These are phyloP conservation scores for Sedum album DNA, from an alignment of 164 flowering plant species.

Conservation along the genomic window DNA sequence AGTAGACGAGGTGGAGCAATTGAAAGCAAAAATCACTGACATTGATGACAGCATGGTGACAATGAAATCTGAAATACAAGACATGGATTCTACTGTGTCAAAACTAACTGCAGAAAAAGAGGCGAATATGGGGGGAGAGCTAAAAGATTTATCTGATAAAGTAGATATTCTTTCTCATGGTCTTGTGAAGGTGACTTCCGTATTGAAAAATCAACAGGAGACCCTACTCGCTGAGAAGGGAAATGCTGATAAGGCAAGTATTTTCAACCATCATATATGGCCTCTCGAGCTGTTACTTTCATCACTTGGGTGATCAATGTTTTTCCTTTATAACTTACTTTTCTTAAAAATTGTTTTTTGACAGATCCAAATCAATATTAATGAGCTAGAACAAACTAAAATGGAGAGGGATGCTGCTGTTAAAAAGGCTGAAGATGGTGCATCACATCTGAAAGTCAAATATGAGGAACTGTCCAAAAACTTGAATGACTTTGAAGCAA, in stretches of 20 bases:
- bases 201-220: slow-evolving; percentile 67
- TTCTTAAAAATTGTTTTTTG: neutral
- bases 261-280: neutral
- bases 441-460: slow-evolving; percentile 65
- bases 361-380: slow-evolving; percentile 56
- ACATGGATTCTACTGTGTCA: slow-evolving; percentile 53
- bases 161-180: slow-evolving; percentile 71
- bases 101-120: slow-evolving; percentile 64
- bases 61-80: slow-evolving; percentile 43
- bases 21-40: slow-evolving; percentile 51
- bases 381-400: slow-evolving; percentile 59
- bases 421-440: slow-evolving; percentile 77
- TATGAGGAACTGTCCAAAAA: slow-evolving; percentile 52
- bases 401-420: slow-evolving; percentile 63
- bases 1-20: slow-evolving; percentile 44
- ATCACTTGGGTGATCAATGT: neutral
- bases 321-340: neutral
- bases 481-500: slow-evolving; percentile 74
- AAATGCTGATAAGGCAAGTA: slow-evolving; percentile 60
- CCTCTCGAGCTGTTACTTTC: neutral
- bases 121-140: slow-evolving; percentile 83
- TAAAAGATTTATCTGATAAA: slow-evolving; percentile 59
- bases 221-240: slow-evolving; percentile 52
- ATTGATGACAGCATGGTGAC: slow-evolving; percentile 34
- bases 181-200: slow-evolving; percentile 68